Evolutionary conservation across 176 grass and related monocot species (phyloP), one percentile per base, ranked within the genome.

Genomic region (Eragrostis curvula): DNA sequence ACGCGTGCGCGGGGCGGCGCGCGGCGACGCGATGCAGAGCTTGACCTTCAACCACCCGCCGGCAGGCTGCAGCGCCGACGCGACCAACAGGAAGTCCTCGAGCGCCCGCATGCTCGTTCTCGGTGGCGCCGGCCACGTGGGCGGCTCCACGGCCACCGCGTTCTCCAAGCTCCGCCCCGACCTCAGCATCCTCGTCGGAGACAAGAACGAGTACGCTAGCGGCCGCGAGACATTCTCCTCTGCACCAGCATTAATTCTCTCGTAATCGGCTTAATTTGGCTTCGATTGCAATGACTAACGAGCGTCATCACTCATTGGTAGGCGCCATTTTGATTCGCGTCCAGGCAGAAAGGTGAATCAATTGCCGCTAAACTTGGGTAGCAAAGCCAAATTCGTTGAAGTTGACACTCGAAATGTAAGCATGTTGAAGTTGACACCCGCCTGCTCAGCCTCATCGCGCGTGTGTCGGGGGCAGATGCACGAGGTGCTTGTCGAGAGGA

Each of bases 101-200:
- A 79, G 13, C 43, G 81, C 81, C 11, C 86, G 90, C 76, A 93
- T 98, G 56, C 90, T 98, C 42, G 80, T 94, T 36, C 23, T 94
- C 9, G 91, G 91, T 7, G 94, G 91, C 70, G 90, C 91, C 66
- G 85, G 94, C 13, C 93, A 90, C 32, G 89, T 93, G 61, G 92
- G 96, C 12, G 96, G 96, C 3, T 98, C 96, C 81, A 95, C 96
- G 14, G 93, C 93, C 76, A 66, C 85, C 69, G 93, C 90, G 24
- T 90, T 98, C 17, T 93, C 93, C 30, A 88, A 85, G 25, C 96
- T 95, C 77, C 85, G 88, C 24, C 93, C 96, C 20, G 76, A 87
- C 65, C 73, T 95, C 20, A 86, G 47, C 81, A 82, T 98, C 77
- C 75, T 89, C 87, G 51, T 98, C 36, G 90, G 74, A 1, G 90